Base-by-base conservation (phyloP, 495 filamentous ascomycete species). In the Platismatia glauca region DNA sequence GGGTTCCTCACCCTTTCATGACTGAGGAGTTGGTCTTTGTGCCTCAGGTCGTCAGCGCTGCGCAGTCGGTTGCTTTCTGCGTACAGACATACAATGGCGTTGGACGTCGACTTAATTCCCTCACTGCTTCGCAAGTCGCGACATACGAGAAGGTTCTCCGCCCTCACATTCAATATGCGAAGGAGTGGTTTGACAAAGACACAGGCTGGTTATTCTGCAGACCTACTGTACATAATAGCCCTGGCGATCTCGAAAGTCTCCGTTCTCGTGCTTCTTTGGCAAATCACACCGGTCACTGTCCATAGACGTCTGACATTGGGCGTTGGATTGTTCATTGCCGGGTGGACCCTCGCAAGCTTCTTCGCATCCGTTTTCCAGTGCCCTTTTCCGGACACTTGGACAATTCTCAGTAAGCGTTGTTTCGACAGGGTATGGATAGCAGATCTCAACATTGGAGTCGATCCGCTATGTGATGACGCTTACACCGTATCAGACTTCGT, bases 351-450 rank as follows among this genome's bases (percentile, higher is more conserved):
- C 22, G 56, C 68, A 24, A 69, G 71, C 27, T 58, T 78, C 11
- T 60, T 79, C 34, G 70, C 69, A 4, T 67, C 71, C 0, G 72
- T 74, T 13, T 79, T 81, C 33, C 75, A 79, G 59, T 81, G 79
- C 52, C 65, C 67, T 13, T 33, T 68, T 18, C 73, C 74, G 4
- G 55, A 68, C 3, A 68, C 74, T 2, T 81, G 79, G 79, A 69
- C 72, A 52, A 66, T 75, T 33, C 48, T 75, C 27, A 39, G 68
- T 35, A 58, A 67, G 9, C 69, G 61, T 24, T 79, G 78, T 46
- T 70, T 77, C 53, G 63, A 77, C 57, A 64, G 66, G 62, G 74
- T 77, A 66, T 67, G 73, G 15, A n/a, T 33, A 3, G 22, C 20
- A 24, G 11, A 24, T 44, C 27, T 27, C 29, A 11, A 35, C 24